phyloP scores from a whole-genome alignment of 805 yeast genomes.

The Wickerhamomyces subpelliculosus region DNA sequence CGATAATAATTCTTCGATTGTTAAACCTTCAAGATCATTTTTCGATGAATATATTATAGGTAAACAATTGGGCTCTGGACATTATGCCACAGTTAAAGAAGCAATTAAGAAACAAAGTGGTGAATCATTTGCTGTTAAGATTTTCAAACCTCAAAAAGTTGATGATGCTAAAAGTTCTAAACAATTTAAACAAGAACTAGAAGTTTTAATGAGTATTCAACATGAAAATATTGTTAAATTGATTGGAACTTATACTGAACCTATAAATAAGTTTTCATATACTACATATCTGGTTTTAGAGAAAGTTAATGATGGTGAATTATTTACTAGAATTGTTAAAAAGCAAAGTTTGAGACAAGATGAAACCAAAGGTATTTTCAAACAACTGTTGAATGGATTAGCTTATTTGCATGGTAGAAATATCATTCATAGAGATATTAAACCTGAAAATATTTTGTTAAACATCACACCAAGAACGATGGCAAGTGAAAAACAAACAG shows the following conservation, averaged over 20 bases:
- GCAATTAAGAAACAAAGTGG: constrained; percentile 55
- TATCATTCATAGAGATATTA: constrained; percentile 72
- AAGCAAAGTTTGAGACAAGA: constrained; percentile 55
- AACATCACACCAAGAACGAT: constrained; percentile 39
- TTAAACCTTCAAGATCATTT: too few species aligned
- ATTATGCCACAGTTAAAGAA: constrained; percentile 75
- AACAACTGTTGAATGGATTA: constrained; percentile 60
- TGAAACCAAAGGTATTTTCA: constrained; percentile 57
- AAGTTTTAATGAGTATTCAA: constrained; percentile 53
- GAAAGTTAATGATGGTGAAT: constrained; percentile 68
- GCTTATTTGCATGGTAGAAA: constrained; percentile 60
- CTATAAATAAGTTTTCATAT: constrained; percentile 35
- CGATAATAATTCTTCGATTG: too few species aligned
- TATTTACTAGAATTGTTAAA: constrained; percentile 63
- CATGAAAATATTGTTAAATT: constrained; percentile 69
- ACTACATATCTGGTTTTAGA: constrained; percentile 59
- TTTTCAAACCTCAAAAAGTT: constrained; percentile 51
- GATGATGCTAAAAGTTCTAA: constrained; percentile 32
- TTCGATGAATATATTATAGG: constrained; percentile 48
- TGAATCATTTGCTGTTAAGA: constrained; percentile 62
- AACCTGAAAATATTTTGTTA: constrained; percentile 66
- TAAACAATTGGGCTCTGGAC: constrained; percentile 64
- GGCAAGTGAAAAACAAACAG: constrained; percentile 21
- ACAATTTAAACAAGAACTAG: constrained; percentile 58
- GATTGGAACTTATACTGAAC: constrained; percentile 52